Evolutionary conservation across 2,329 filamentous ascomycete species (phyloP), one percentile per base, ranked within the genome.

Genomic region (Stromatinia cepivora): DNA sequence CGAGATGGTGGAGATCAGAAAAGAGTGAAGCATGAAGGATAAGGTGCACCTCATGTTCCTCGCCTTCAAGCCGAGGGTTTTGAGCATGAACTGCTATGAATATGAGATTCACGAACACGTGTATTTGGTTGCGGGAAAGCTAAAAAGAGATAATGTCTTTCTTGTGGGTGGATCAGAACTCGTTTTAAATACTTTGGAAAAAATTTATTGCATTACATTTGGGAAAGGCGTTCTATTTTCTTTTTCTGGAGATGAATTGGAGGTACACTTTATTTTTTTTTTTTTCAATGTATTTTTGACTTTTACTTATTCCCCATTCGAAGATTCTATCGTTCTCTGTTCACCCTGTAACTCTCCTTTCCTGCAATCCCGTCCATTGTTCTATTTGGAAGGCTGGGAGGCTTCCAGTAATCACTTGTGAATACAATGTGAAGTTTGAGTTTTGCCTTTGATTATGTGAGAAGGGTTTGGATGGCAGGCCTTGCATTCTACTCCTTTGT

Each of bases 21-120:
- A 39, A 66, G 68, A 50, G 22, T 54, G 15, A 70, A 61, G 36
- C 63, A 67, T 39, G 68, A 70, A 28, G 68, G 62, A 69, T 69
- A 34, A 59, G 7, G 39, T 62, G 39, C n/a, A 20, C 22, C 36
- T 34, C 36, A 11, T 56, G 53, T 45, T 56, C 17, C 50, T 46
- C 39, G 58, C 22, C 34, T 45, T 8, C 20, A 67, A 34, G 22
- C 8, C 9, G 22, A 48, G 39, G 64, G 28, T 31, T 66, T 56
- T 57, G 52, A 66, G 39, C 46, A 62, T 62, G 45, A 28, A 52
- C 39, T 42, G 53, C 25, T 59, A 59, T 61, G 65, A 34, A 61
- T 61, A 67, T 59, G 65, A 67, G 25, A 45, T 50, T 67, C 53
- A 67, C 56, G 65, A 67, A 59, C 15, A 28, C 22, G 54, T 34